Base-by-base conservation (phyloP, 345 rosid species). In the Eucalyptus pumila region DNA sequence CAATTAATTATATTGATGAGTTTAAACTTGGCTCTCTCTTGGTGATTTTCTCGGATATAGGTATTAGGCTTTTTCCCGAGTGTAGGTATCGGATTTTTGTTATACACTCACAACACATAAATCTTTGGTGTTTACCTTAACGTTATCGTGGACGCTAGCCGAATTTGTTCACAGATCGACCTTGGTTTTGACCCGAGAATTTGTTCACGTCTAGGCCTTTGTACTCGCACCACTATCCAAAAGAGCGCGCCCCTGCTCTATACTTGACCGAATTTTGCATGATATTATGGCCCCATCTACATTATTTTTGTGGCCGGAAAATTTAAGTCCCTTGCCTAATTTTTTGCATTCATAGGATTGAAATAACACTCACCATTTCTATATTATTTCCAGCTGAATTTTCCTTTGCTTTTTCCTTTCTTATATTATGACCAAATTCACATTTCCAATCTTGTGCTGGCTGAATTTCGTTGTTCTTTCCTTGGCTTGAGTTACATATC, bases 371-470 rank as follows among this genome's bases (percentile, higher is more conserved):
- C 24, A 15, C 40, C 40, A 4, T 67, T 67, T 32, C 17, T 67
- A n/a, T 32, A n/a, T n/a, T 1, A 67, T 67, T 32, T 67, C 21
- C 40, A 67, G 80, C 40, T 32, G 80, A 67, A 32, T 67, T 32
- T 16, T n/a, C 40, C 80, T 67, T 67, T 9, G 10, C 40, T 7
- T n/a, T 67, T 32, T 15, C 37, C 37, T 14, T 65, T 62, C 76
- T n/a, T 65, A n/a, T n/a, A 4, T 8, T 65, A n/a, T 14, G 89
- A 95, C 98, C 98, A 27, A 60, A 60, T 27, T 58, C 65, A 58
- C 65, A 58, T 58, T 27, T 60, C 32, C 69, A 6, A 60, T 60
- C 69, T 13, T 27, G 14, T 60, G n/a, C 32, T 60, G 1, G 69
- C 69, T 60, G 69, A 60, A 27, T 60, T 60, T 58, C n/a, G n/a